phyloP scores from a whole-genome alignment of 208 protist genomes.

The Leishmania guyanensis region DNA sequence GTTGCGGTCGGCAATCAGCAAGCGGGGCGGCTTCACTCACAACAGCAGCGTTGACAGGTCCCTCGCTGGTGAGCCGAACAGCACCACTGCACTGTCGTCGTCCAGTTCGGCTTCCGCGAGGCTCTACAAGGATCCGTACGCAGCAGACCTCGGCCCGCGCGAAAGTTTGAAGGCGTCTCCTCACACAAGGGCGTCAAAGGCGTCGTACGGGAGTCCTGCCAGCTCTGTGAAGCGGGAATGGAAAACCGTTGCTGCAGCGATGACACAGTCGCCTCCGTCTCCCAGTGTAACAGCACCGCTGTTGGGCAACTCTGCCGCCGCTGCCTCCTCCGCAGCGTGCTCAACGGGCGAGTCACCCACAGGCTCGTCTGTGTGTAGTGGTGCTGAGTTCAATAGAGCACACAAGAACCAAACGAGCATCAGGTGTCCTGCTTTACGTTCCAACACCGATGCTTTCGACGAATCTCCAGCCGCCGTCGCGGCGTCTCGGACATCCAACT shows the following conservation, averaged over 20 bases:
- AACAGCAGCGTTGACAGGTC: not conserved
- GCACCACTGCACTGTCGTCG: not conserved
- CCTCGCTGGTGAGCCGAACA: not conserved
- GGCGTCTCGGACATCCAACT: not conserved
- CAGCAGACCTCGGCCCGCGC: not conserved
- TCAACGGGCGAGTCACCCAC: not conserved
- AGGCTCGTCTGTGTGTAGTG: not conserved
- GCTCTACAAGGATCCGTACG: constrained; percentile 2
- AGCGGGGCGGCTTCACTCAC: not conserved
- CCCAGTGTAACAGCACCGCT: not conserved
- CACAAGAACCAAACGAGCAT: not conserved
- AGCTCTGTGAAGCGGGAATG: not conserved
- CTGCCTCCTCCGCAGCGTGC: not conserved
- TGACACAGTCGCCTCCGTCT: not conserved
- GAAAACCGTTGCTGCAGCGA: not conserved
- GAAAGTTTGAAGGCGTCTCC: not conserved
- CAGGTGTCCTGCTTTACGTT: not conserved
- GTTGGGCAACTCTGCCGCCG: not conserved
- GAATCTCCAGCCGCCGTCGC: not conserved
- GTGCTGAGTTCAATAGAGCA: not conserved
- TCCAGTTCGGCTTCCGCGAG: not conserved
- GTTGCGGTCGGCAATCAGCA: not conserved
- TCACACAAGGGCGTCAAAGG: not conserved
- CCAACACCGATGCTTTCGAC: not conserved
- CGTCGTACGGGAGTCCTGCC: not conserved